These are phyloP conservation scores for Achaetomiella virescens DNA, from an alignment of 495 filamentous ascomycete genomes.

Conservation along the genomic window DNA sequence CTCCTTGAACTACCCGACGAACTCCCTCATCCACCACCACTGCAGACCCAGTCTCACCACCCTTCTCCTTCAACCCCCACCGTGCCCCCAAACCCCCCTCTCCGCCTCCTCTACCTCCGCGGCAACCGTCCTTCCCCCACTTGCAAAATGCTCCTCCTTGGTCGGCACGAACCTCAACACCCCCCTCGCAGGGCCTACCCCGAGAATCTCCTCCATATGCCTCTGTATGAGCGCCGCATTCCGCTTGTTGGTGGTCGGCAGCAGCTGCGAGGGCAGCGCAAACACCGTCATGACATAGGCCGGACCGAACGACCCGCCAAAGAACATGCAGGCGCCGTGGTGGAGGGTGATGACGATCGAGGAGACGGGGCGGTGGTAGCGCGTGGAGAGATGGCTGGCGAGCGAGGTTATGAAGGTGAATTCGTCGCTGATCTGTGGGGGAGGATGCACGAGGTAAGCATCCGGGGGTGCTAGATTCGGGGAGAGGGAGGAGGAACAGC, in stretches of 20 bases:
- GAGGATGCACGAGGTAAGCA: not conserved
- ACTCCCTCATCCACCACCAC: not conserved
- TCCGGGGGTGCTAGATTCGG: not conserved
- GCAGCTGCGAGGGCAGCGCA: constrained; percentile 60
- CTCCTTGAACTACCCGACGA: not conserved
- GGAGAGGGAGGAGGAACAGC: not conserved
- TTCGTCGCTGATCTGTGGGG: constrained; percentile 54
- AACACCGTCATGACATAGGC: constrained; percentile 76
- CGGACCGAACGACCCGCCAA: constrained; percentile 67
- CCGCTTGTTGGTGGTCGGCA: constrained; percentile 73
- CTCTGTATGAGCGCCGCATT: constrained; percentile 69
- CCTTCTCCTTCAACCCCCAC: not conserved
- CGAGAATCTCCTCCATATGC: constrained; percentile 60
- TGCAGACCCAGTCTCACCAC: not conserved
- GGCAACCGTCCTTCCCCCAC: constrained; percentile 60
- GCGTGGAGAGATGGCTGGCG: constrained; percentile 59
- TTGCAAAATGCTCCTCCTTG: constrained; percentile 63
- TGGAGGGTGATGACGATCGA: constrained; percentile 66
- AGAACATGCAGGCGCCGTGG: constrained; percentile 68
- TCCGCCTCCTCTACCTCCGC: constrained; percentile 60
- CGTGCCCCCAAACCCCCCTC: constrained; percentile 22
- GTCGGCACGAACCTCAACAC: constrained; percentile 65
- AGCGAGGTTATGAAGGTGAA: constrained; percentile 65
- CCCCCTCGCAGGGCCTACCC: constrained; percentile 57
- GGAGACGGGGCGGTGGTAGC: constrained; percentile 65